phyloP scores from a whole-genome alignment of 768 basidiomycete species.

The Trametes villosa region DNA sequence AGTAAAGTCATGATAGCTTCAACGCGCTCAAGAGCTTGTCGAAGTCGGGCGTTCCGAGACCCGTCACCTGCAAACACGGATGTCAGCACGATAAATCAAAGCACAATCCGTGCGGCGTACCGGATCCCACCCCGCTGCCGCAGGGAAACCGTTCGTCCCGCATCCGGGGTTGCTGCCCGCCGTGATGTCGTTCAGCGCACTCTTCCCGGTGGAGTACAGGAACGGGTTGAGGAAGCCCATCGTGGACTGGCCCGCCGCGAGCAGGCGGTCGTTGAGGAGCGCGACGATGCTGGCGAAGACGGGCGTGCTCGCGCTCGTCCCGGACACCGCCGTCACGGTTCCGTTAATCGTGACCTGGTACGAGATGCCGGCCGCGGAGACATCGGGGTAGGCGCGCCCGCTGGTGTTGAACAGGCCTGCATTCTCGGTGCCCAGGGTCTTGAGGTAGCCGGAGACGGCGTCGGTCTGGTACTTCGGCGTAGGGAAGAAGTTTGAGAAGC shows the following conservation, averaged over 20 bases:
- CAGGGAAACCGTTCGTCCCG: conserved; percentile 39
- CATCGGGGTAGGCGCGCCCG: conserved; percentile 52
- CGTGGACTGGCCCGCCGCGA: conserved; percentile 30
- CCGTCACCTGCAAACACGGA: background rate
- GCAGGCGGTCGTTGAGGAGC: conserved; percentile 47
- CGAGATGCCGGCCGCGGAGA: conserved; percentile 42
- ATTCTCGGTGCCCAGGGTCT: conserved; percentile 32
- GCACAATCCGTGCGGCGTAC: conserved; percentile 20
- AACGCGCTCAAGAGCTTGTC: background rate
- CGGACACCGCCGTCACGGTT: conserved; percentile 36
- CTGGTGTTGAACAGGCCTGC: conserved; percentile 35
- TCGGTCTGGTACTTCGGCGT: conserved; percentile 41
- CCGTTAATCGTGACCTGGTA: conserved; percentile 38
- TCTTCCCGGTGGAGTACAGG: conserved; percentile 28
- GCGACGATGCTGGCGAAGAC: conserved; percentile 65
- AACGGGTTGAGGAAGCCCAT: conserved; percentile 44
- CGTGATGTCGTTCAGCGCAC: conserved; percentile 41
- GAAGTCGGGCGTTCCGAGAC: conserved; percentile 1
- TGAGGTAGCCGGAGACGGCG: conserved; percentile 43
- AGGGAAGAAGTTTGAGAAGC: conserved; percentile 40
- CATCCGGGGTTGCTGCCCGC: conserved; percentile 42
- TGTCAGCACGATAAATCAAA: background rate
- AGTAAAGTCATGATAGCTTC: background rate
- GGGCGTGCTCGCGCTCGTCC: conserved; percentile 68
- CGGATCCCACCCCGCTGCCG: conserved; percentile 35